These are phyloP conservation scores for Trapa incisa DNA, from an alignment of 345 rosid species.

Conservation along the genomic window DNA sequence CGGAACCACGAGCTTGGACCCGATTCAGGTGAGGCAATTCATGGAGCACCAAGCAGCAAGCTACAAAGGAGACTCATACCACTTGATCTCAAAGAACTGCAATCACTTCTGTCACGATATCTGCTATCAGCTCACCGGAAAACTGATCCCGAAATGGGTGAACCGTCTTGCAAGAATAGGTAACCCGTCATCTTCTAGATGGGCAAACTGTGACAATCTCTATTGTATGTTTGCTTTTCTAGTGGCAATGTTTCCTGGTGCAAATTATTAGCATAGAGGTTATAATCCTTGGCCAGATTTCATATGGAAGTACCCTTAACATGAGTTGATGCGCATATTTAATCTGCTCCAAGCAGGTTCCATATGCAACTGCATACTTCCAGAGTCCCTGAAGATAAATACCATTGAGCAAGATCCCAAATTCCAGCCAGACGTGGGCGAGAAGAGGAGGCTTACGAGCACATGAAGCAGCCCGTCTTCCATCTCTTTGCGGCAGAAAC, in stretches of 20 bases:
- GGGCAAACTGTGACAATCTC: background rate
- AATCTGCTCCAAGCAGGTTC: constrained; percentile 41
- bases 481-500: constrained; percentile 70
- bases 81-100: constrained; percentile 84
- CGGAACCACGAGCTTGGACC: constrained; percentile 79
- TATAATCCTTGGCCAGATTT: background rate
- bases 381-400: constrained; percentile 63
- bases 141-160: constrained; percentile 79
- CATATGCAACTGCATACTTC: constrained; percentile 79
- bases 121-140: constrained; percentile 65
- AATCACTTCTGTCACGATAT: constrained; percentile 84
- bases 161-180: constrained; percentile 87
- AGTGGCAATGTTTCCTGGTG: too few relatives aligned
- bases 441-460: constrained; percentile 51
- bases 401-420: constrained; percentile 48
- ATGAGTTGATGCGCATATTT: background rate
- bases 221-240: too few relatives aligned
- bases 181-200: constrained; percentile 7
- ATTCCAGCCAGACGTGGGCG: constrained; percentile 44
- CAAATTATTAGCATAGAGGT: background rate
- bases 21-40: constrained; percentile 70
- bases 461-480: constrained; percentile 63
- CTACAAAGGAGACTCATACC: constrained; percentile 78
- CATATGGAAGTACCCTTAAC: background rate
- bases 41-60: constrained; percentile 65